phyloP scores from a whole-genome alignment of 306 rosid genomes.

The Canavalia ensiformis region DNA sequence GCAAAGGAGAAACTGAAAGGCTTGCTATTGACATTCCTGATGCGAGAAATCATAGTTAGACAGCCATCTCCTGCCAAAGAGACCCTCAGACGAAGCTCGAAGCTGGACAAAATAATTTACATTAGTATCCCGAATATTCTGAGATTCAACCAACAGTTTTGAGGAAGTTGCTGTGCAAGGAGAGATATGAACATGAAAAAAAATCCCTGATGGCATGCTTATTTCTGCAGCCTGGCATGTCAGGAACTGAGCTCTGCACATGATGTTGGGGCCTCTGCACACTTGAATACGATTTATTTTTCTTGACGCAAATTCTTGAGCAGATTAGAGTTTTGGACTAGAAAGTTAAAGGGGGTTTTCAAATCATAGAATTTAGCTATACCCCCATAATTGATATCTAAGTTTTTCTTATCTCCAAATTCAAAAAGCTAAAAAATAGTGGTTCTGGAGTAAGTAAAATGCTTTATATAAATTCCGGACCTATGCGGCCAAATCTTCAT shows the following conservation, averaged over 20 bases:
- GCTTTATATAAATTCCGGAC: constrained; percentile 41
- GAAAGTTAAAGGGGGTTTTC: background rate
- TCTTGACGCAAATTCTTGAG: background rate
- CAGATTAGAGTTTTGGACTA: constrained; percentile 1
- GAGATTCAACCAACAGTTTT: background rate
- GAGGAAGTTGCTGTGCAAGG: background rate
- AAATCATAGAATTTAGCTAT: background rate
- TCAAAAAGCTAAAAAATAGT: background rate
- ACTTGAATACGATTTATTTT: background rate
- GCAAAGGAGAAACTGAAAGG: constrained; percentile 93
- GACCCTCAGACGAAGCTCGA: constrained; percentile 87
- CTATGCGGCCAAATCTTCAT: constrained; percentile 88
- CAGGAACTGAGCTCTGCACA: background rate
- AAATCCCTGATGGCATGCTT: background rate
- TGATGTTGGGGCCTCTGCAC: constrained; percentile 3
- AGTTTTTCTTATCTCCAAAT: constrained; percentile 13
- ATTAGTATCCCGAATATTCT: constrained; percentile 1
- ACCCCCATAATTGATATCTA: background rate
- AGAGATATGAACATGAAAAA: constrained; percentile 1
- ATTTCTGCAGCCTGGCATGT: background rate
- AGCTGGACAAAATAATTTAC: constrained; percentile 58
- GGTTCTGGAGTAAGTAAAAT: background rate
- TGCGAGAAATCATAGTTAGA: constrained; percentile 75
- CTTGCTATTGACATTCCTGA: constrained; percentile 87
- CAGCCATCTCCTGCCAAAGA: constrained; percentile 72